phyloP scores from a whole-genome alignment of 2,329 filamentous ascomycete species.

The Ophiocordyceps unilateralis region DNA sequence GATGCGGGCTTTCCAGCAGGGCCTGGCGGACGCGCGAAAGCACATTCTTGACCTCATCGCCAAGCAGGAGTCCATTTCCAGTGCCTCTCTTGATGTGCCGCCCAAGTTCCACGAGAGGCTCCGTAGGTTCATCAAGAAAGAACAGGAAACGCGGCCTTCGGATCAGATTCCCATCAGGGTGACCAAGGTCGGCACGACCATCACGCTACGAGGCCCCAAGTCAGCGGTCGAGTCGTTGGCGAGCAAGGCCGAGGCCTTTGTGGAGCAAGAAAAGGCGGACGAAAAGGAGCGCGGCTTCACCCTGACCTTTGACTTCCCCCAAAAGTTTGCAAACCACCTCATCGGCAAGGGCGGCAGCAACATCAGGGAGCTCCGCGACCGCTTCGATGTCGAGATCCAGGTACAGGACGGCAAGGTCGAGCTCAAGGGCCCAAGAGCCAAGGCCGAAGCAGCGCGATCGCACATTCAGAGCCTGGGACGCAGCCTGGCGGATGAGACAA shows the following conservation, averaged over 20 bases:
- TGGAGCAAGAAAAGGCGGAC: constrained; percentile 77
- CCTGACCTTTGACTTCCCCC: constrained; percentile 77
- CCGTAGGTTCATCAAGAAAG: constrained; percentile 44
- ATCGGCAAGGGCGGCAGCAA: constrained; percentile 52
- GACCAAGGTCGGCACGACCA: constrained; percentile 37
- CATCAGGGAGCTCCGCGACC: constrained; percentile 47
- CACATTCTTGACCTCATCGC: constrained; percentile 40
- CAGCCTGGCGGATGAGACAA: constrained; percentile 81
- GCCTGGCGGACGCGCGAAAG: constrained; percentile 35
- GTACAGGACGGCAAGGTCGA: constrained; percentile 89
- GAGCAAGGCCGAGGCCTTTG: constrained; percentile 57
- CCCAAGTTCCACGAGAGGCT: constrained; percentile 47
- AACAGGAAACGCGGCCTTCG: constrained; percentile 38
- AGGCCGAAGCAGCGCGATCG: constrained; percentile 71
- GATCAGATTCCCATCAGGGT: constrained; percentile 45
- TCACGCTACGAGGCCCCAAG: constrained; percentile 62
- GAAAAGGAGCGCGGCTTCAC: constrained; percentile 87
- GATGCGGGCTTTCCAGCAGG: constrained; percentile 33
- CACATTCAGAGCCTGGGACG: constrained; percentile 67
- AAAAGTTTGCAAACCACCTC: constrained; percentile 81
- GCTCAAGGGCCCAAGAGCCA: constrained; percentile 87
- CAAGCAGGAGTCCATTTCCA: constrained; percentile 38
- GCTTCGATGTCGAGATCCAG: constrained; percentile 61
- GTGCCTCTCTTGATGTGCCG: constrained; percentile 37
- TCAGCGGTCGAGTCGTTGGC: constrained; percentile 55